A percentile compares a stretch with the other conserved stretches of the same genome.
Conservation (phyloP, 495 filamentous ascomycete species). For the Talaromyces stipitatus region DNA sequence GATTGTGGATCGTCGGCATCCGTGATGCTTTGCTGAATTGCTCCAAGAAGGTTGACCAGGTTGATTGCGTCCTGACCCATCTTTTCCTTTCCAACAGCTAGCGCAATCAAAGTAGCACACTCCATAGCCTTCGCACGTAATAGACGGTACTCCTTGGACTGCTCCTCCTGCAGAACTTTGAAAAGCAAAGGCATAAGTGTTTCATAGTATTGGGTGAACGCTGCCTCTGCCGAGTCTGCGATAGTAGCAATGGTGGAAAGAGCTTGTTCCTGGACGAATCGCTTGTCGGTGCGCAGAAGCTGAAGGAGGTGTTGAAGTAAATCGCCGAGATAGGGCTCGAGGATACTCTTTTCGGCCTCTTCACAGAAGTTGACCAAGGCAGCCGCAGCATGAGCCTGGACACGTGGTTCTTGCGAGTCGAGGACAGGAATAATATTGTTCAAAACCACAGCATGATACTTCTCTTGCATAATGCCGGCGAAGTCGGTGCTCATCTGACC, state of each 20-base stretch:
- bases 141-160: conserved; percentile 84
- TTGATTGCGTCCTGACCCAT: conserved; percentile 81
- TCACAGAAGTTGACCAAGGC: conserved; percentile 99
- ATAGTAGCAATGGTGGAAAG: conserved; percentile 98
- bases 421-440: conserved; percentile 90
- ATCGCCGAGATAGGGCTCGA: conserved; percentile 91
- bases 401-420: conserved; percentile 80
- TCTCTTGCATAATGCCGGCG: conserved; percentile 95
- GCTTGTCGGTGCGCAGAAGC: conserved; percentile 80
- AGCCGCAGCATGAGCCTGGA: conserved; percentile 94
- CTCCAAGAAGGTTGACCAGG: conserved; percentile 77
- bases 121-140: conserved; percentile 98
- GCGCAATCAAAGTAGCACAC: conserved; percentile 92
- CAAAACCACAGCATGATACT: conserved; percentile 79
- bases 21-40: conserved; percentile 78
- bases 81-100: conserved; percentile 89
- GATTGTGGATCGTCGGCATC: conserved; percentile 95
- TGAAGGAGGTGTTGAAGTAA: conserved; percentile 74
- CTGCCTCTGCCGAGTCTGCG: conserved; percentile 91
- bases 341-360: conserved; percentile 85
- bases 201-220: conserved; percentile 94
- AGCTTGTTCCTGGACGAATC: conserved; percentile 97
- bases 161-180: conserved; percentile 77
- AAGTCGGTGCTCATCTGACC: conserved; percentile 99
- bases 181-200: conserved; percentile 92